phyloP scores from a whole-genome alignment of 345 rosid genomes.

The Erysimum cheiranthoides region DNA sequence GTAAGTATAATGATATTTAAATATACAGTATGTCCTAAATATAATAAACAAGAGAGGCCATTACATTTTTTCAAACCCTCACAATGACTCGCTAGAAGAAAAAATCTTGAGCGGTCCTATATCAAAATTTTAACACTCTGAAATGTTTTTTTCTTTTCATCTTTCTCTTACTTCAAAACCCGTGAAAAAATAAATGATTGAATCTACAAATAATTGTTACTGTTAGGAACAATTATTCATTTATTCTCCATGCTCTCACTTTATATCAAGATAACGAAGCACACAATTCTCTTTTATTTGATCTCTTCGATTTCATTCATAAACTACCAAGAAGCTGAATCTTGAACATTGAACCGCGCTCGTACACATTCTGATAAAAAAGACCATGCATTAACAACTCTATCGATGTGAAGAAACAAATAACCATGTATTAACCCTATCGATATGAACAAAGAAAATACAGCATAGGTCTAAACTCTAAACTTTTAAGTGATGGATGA shows the following conservation, averaged over 20 bases:
- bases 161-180: neutral
- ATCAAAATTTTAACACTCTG: conserved; percentile 1
- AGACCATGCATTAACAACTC: neutral
- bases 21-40: neutral
- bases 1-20: neutral
- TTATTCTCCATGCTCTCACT: conserved; percentile 9
- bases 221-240: neutral
- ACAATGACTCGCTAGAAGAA: neutral
- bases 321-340: neutral
- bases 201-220: neutral
- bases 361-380: neutral
- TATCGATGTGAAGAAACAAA: neutral
- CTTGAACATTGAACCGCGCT: neutral
- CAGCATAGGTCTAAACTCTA: neutral
- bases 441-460: neutral
- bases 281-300: conserved; percentile 12
- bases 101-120: neutral
- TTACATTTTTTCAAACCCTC: neutral
- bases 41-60: conserved; percentile 5
- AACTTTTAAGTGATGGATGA: neutral
- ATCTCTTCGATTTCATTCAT: neutral
- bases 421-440: no score
- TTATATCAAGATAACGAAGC: conserved; percentile 34
- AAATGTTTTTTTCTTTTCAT: neutral
- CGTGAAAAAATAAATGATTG: neutral